Evolutionary conservation across 768 basidiomycete species (phyloP).

Genomic region (Lactifluus piperatus): DNA sequence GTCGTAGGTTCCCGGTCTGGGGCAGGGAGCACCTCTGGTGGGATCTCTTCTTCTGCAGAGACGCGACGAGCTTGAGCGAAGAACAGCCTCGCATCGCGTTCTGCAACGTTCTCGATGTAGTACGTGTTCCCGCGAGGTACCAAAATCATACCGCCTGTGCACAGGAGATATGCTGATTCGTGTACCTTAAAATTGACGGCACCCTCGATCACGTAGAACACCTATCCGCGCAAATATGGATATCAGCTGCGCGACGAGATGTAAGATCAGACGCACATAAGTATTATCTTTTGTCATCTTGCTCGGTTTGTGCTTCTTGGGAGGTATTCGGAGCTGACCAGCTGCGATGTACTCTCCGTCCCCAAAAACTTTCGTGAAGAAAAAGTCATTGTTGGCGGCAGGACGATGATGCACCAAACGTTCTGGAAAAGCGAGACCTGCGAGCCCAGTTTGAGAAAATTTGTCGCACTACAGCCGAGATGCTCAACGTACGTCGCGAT

Average conservation of each 20-base stretch:
- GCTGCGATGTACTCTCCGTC: conserved; percentile 89
- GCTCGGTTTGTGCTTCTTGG: conserved; percentile 69
- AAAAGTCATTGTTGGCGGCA: conserved; percentile 61
- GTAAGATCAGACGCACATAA: conserved; percentile 48
- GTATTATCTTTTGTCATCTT: conserved; percentile 92
- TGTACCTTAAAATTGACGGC: conserved; percentile 83
- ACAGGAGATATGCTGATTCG: conserved; percentile 65
- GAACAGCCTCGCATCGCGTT: conserved; percentile 75
- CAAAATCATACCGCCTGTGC: conserved; percentile 79
- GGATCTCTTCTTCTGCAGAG: conserved; percentile 25
- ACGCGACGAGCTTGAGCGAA: conserved; percentile 80
- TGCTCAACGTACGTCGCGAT: conserved; percentile 52
- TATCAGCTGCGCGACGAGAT: conserved; percentile 12
- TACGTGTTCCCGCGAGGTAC: conserved; percentile 95
- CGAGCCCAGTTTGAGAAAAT: neutral
- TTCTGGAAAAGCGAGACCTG: conserved; percentile 75
- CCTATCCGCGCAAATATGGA: conserved; percentile 30
- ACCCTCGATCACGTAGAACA: conserved; percentile 80
- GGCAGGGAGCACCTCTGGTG: conserved; percentile 17
- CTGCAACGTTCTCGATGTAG: conserved; percentile 78
- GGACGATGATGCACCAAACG: conserved; percentile 54
- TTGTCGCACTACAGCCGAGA: neutral
- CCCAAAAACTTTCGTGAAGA: conserved; percentile 85
- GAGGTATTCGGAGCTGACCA: conserved; percentile 78
- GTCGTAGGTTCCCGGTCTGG: conserved; percentile 1